phyloP scores from a whole-genome alignment of 805 yeast genomes.

The Teunomyces tritomae region DNA sequence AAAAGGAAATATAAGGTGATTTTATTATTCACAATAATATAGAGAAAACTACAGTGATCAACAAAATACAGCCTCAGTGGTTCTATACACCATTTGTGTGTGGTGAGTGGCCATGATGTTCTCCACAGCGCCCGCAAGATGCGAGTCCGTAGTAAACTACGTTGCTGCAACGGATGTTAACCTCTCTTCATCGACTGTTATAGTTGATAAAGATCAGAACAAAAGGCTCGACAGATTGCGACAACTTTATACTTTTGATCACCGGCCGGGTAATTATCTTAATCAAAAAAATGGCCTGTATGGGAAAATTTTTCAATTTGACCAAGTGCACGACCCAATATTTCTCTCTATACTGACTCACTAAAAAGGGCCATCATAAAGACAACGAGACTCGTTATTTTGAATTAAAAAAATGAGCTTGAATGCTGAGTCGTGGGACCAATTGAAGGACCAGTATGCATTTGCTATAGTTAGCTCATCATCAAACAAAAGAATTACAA shows the following conservation, averaged over 20 bases:
- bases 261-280: neutral
- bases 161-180: conserved; percentile 41
- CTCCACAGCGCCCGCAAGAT: conserved; percentile 50
- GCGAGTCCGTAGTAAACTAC: conserved; percentile 12
- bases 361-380: neutral
- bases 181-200: conserved; percentile 57
- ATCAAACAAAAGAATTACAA: conserved; percentile 31
- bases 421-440: conserved; percentile 16
- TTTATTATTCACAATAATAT: neutral
- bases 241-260: neutral
- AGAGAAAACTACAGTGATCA: neutral
- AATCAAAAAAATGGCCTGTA: neutral
- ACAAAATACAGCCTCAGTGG: conserved; percentile 34
- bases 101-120: conserved; percentile 52
- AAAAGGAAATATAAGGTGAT: neutral
- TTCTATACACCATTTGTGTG: conserved; percentile 42
- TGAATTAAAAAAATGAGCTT: conserved; percentile 1
- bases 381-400: neutral
- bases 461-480: conserved; percentile 31
- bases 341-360: neutral
- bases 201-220: conserved; percentile 45
- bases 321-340: conserved; percentile 3
- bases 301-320: conserved; percentile 6
- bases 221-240: neutral
- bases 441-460: conserved; percentile 21